Evolutionary conservation across 768 basidiomycete genomes (phyloP).

Genomic region (Megacollybia marginata): DNA sequence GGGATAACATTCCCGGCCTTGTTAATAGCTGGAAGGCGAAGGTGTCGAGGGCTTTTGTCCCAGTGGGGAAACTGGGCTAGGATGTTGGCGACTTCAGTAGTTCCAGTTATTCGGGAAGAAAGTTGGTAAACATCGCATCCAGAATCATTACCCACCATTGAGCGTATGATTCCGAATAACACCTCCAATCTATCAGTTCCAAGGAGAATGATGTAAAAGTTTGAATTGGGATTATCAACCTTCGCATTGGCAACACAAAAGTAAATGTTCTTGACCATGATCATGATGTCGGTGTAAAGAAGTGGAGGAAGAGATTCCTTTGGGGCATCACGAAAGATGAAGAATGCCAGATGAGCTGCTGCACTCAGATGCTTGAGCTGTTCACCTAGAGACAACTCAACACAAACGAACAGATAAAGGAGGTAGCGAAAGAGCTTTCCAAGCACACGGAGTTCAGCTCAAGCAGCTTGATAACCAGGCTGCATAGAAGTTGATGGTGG

Average conservation of each 20-base stretch:
- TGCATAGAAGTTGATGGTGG: not conserved
- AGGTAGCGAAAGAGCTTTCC: slow-evolving; percentile 4
- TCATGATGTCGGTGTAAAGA: slow-evolving; percentile 21
- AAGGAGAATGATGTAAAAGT: slow-evolving; percentile 13
- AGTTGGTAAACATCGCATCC: slow-evolving; percentile 14
- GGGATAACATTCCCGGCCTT: slow-evolving; percentile 4
- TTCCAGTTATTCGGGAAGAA: slow-evolving; percentile 12
- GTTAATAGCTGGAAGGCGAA: slow-evolving; percentile 15
- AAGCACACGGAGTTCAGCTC: slow-evolving; percentile 3
- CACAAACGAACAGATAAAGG: slow-evolving; percentile 19
- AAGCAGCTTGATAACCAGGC: not conserved
- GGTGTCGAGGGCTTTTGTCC: slow-evolving; percentile 16
- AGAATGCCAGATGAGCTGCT: not conserved
- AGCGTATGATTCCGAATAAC: slow-evolving; percentile 12
- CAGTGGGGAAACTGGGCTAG: slow-evolving; percentile 29
- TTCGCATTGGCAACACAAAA: slow-evolving; percentile 18
- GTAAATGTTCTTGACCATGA: slow-evolving; percentile 10
- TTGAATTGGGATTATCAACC: slow-evolving; percentile 4
- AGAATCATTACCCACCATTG: slow-evolving; percentile 14
- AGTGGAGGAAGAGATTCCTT: slow-evolving; percentile 18
- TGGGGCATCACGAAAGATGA: slow-evolving; percentile 8
- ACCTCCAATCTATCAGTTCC: slow-evolving; percentile 9
- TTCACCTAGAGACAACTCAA: slow-evolving; percentile 17
- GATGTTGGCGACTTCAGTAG: slow-evolving; percentile 14
- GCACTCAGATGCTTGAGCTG: slow-evolving; percentile 20